Base-by-base conservation (phyloP, 352 stramenopile species). In the Thalassiosira sp. region DNA sequence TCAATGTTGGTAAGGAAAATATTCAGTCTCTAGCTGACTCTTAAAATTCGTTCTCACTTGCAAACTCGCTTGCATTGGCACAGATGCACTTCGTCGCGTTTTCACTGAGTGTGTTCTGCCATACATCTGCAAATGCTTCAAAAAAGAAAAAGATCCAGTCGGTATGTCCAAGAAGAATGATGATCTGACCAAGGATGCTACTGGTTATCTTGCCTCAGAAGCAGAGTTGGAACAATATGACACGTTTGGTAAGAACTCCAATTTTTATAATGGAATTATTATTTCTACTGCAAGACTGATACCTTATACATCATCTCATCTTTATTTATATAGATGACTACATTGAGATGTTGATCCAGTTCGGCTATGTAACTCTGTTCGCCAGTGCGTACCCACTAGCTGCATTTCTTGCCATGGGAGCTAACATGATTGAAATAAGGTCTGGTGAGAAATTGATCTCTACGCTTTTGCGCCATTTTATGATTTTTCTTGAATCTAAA, bases 311-410 rank as follows among this genome's bases (percentile, higher is more conserved):
- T 24, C n/a, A 24, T 48, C 24, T 63, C 20, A 33, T 65, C 11
- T 54, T 18, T 24, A 46, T 25, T 69, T 16, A 43, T 27, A 15
- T 27, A 75, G 65, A 76, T 69, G 94, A 98, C 75, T 98, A 97
- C 81, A 93, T 96, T 33, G 95, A 98, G 79, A 96, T 94, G 18
- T 35, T 93, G 2, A 93, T 95, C 33, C 85, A 93, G 37, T 97
- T 97, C 68, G 95, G 95, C 45, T 98, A 97, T 83, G 90, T 97
- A 28, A 97, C 94, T 53, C 79, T 98, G 20, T 98, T 98, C 76
- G 94, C 96, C 1, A 91, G 94, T 20, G 89, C 92, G 3, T 98
- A 97, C 76, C 95, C 95, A 1, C 77, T 98, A 16, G 95, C 95
- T 40, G 92, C 94, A 25, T 80, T 95, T 5, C 83, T 97, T 46